Base-by-base conservation (phyloP, 495 filamentous ascomycete species). In the Lepraria neglecta region DNA sequence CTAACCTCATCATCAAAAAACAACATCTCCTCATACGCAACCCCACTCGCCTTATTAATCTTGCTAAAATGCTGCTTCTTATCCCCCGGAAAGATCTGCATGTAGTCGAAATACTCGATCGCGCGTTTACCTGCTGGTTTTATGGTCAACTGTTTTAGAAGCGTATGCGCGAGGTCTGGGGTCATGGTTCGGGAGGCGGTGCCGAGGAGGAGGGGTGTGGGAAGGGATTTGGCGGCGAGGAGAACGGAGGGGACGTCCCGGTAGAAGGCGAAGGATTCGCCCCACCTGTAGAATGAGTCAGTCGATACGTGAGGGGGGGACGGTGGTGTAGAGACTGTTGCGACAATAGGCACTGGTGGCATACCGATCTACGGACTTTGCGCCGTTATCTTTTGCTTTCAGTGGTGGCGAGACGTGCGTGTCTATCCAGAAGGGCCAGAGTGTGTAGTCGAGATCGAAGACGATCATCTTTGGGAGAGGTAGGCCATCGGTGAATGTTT, bases 341-440 rank as follows among this genome's bases (percentile, higher is more conserved):
- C 1, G 43, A 6, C 17, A 28, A 27, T 30, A 30, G 17, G 46
- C 14, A 11, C 30, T 31, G 19, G n/a, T 28, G 30, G 42, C 68
- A 35, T 75, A 78, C 79, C 73, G 70, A 64, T 82, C 79, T 10
- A 76, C 73, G 28, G 72, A 74, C 61, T 78, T 77, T 9, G 81
- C 79, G 67, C 84, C 83, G 60, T 77, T 75, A 11, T 85, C 72
- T 57, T 78, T 78, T 6, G 80, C 68, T 64, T 90, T 89, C 55
- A 98, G 76, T 1, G 94, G 92, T 12, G 88, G 81, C 56, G 84
- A 85, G 68, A 92, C 86, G 72, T 96, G 91, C 15, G 91, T 96
- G 76, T 97, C 94, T 3, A 91, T 85, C 91, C 92, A 98, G 77
- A 95, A 96, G 4, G 91, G 90, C 94, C 94, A 97, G 1, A 98